A percentile compares a stretch with the other conserved stretches of the same genome.
These are phyloP conservation scores for Vairimorpha ceranae DNA, from an alignment of 371 early-diverging fungal species.

Conservation along the genomic window DNA sequence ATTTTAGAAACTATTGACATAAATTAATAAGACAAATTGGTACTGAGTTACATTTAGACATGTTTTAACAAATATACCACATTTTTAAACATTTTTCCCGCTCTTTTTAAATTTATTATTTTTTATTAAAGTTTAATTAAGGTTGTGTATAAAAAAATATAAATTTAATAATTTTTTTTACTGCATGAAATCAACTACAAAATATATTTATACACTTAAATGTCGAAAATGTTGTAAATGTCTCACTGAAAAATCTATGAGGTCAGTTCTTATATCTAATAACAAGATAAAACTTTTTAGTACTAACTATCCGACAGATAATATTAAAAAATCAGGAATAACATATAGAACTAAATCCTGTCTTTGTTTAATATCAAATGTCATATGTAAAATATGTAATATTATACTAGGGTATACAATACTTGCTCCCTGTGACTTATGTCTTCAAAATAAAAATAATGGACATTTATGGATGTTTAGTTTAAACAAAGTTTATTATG, in stretches of 20 bases:
- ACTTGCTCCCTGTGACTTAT: slow-evolving; percentile 79
- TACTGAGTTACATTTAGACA: too few species aligned
- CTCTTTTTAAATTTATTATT: too few species aligned
- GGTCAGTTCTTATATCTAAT: slow-evolving; percentile 19
- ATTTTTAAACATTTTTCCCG: too few species aligned
- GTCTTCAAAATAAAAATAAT: slow-evolving; percentile 80
- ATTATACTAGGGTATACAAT: slow-evolving; percentile 87
- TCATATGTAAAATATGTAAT: slow-evolving; percentile 65
- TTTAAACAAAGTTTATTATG: slow-evolving; percentile 41
- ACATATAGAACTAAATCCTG: slow-evolving; percentile 27
- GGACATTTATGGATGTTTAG: slow-evolving; percentile 95
- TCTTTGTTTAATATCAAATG: slow-evolving; percentile 16
- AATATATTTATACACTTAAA: slow-evolving; percentile 12
- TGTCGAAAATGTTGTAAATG: slow-evolving; percentile 20
- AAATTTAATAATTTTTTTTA: too few species aligned
- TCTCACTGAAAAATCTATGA: slow-evolving; percentile 7
- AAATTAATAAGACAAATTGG: too few species aligned
- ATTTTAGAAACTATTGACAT: too few species aligned
- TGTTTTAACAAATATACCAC: too few species aligned
- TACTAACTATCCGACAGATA: slow-evolving; percentile 1
- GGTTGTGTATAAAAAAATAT: too few species aligned
- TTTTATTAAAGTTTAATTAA: too few species aligned
- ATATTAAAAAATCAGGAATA: not conserved
- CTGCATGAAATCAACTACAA: not conserved
- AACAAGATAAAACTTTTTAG: slow-evolving; percentile 15